Conservation (phyloP, 345 rosid genomes). For the Sisymbrium altissimum region DNA sequence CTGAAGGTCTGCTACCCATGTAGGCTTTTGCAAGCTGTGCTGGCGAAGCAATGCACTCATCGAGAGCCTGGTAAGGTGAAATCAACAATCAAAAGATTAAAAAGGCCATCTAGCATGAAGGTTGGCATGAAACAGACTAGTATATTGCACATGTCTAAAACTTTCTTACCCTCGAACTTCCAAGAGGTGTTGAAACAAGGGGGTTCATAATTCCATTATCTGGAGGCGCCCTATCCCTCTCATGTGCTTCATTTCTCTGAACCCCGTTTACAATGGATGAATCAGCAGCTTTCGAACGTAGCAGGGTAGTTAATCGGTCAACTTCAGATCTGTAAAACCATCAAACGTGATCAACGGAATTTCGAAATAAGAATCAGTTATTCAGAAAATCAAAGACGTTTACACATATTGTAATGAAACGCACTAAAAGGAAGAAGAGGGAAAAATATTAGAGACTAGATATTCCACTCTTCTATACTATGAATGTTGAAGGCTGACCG, state of each 20-base stretch:
- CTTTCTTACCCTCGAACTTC: conserved; percentile 45
- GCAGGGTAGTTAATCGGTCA: conserved; percentile 66
- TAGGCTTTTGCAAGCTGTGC: conserved; percentile 95
- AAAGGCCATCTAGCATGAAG: not conserved
- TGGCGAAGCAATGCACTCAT: conserved; percentile 73
- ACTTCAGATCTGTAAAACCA: conserved; percentile 68
- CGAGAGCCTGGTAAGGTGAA: conserved; percentile 50
- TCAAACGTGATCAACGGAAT: not conserved
- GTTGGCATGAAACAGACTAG: not conserved
- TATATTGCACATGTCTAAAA: not conserved
- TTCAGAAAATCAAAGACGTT: not conserved
- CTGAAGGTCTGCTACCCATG: conserved; percentile 86
- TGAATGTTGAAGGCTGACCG: not conserved
- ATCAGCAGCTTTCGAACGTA: conserved; percentile 59
- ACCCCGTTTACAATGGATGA: conserved; percentile 39
- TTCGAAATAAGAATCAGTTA: not conserved
- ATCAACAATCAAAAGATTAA: conserved; percentile 13
- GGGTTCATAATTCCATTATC: conserved; percentile 41
- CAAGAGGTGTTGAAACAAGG: conserved; percentile 43
- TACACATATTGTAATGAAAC: not conserved
- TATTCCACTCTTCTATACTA: not conserved
- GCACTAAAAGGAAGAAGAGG: not conserved
- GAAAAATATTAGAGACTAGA: not conserved
- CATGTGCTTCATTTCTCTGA: conserved; percentile 42
- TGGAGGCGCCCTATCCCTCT: conserved; percentile 35